phyloP scores from a whole-genome alignment of 352 stramenopile species.

The Lagenidium giganteum region DNA sequence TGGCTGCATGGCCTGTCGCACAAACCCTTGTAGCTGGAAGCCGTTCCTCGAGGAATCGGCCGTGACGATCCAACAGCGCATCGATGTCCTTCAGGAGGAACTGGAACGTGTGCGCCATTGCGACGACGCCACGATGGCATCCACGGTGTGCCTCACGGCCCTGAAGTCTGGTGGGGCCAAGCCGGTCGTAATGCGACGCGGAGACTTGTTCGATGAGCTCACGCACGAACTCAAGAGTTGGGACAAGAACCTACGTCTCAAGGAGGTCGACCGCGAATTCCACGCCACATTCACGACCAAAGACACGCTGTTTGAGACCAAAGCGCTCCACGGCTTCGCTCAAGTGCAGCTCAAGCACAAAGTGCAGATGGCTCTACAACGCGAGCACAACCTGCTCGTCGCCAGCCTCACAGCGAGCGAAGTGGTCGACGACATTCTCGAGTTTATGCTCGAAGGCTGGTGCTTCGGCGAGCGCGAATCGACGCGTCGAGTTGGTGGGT shows the following conservation, averaged over 20 bases:
- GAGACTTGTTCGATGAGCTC: constrained; percentile 70
- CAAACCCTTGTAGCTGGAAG: constrained; percentile 63
- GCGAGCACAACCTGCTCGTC: constrained; percentile 86
- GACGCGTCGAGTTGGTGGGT: constrained; percentile 57
- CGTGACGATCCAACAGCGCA: constrained; percentile 43
- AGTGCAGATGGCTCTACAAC: constrained; percentile 72
- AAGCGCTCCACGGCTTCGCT: constrained; percentile 87
- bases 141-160: constrained; percentile 50
- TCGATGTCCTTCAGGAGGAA: constrained; percentile 59
- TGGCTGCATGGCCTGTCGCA: constrained; percentile 80
- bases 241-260: constrained; percentile 64
- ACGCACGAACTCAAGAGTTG: constrained; percentile 62
- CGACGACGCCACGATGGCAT: constrained; percentile 38
- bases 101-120: constrained; percentile 67
- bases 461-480: constrained; percentile 92
- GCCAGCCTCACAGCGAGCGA: constrained; percentile 81
- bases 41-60: constrained; percentile 54
- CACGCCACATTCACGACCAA: constrained; percentile 84
- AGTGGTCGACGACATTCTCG: constrained; percentile 92
- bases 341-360: constrained; percentile 83
- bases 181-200: constrained; percentile 49
- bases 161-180: constrained; percentile 49
- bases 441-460: constrained; percentile 96
- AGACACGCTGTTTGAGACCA: constrained; percentile 84
- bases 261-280: constrained; percentile 89